Evolutionary conservation across 768 basidiomycete species (phyloP).

Genomic region (Serendipita sp.): DNA sequence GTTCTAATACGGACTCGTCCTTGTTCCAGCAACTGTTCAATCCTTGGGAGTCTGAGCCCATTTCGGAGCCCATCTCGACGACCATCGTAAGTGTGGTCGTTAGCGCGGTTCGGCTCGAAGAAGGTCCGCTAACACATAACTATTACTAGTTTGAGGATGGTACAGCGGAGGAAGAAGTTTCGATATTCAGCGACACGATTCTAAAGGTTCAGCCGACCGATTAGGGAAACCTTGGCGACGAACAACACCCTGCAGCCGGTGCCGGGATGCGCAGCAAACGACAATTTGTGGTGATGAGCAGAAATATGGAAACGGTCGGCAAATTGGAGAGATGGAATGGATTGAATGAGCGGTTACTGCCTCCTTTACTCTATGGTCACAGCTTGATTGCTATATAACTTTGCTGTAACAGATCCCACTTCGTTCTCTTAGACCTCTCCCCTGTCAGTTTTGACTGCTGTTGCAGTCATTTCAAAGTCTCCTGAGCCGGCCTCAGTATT

Average conservation of each 20-base stretch:
- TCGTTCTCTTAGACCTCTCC: background rate
- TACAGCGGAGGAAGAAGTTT: background rate
- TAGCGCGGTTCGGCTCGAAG: background rate
- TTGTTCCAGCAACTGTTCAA: background rate
- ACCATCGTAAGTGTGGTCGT: background rate
- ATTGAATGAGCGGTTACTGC: too few relatives aligned
- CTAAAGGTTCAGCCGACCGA: background rate
- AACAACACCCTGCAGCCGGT: background rate
- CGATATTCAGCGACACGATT: background rate
- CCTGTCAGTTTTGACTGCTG: background rate
- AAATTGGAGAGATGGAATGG: too few relatives aligned
- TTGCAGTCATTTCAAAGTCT: background rate
- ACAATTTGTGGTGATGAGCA: too few relatives aligned
- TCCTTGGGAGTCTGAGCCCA: background rate
- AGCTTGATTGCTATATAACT: background rate
- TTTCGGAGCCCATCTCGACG: background rate
- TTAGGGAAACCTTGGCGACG: too few relatives aligned
- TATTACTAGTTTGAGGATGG: background rate
- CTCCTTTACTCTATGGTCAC: too few relatives aligned
- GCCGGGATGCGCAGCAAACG: background rate
- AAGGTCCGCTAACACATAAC: background rate
- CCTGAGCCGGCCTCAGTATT: background rate
- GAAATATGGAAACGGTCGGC: too few relatives aligned
- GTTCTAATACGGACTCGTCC: background rate
- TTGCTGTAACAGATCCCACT: background rate